These are phyloP conservation scores for Calonectria pteridis DNA, from an alignment of 2,329 filamentous ascomycete genomes.

Conservation along the genomic window DNA sequence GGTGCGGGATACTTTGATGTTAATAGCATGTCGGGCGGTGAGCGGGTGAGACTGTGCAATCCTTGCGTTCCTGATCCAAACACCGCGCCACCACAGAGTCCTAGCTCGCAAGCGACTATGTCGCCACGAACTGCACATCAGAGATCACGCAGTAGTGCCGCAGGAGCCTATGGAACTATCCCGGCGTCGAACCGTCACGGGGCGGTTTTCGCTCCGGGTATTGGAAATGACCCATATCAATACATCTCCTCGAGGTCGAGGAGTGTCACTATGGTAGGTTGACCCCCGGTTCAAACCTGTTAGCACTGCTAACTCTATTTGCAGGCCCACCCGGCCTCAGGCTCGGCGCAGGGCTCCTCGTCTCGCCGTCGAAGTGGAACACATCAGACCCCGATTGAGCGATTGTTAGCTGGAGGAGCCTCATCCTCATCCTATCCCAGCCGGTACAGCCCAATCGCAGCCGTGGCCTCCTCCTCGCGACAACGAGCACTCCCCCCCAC, in stretches of 20 bases:
- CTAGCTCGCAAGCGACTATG: slow-evolving; percentile 49
- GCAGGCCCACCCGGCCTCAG: slow-evolving; percentile 34
- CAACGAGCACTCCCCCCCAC: slow-evolving; percentile 57
- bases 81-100: slow-evolving; percentile 65
- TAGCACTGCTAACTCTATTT: slow-evolving; percentile 18
- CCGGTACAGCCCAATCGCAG: slow-evolving; percentile 48
- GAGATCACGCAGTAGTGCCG: slow-evolving; percentile 60
- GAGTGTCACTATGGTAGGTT: slow-evolving; percentile 65
- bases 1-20: slow-evolving; percentile 57
- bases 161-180: slow-evolving; percentile 47
- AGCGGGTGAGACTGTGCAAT: slow-evolving; percentile 71
- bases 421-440: slow-evolving; percentile 49
- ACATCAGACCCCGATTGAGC: slow-evolving; percentile 53
- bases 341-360: slow-evolving; percentile 42
- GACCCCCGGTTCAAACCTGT: background rate
- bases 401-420: slow-evolving; percentile 53
- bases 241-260: slow-evolving; percentile 51
- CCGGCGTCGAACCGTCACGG: slow-evolving; percentile 50
- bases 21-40: slow-evolving; percentile 64
- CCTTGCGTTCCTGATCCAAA: slow-evolving; percentile 74
- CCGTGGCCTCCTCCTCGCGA: slow-evolving; percentile 51
- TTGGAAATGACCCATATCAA: slow-evolving; percentile 51
- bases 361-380: slow-evolving; percentile 48
- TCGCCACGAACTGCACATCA: slow-evolving; percentile 55
- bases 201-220: slow-evolving; percentile 51